Percentiles rank a stretch among this genome's conserved stretches.
Conservation (phyloP, 1,139 yeast species). For the Lodderomyces elongisporus region DNA sequence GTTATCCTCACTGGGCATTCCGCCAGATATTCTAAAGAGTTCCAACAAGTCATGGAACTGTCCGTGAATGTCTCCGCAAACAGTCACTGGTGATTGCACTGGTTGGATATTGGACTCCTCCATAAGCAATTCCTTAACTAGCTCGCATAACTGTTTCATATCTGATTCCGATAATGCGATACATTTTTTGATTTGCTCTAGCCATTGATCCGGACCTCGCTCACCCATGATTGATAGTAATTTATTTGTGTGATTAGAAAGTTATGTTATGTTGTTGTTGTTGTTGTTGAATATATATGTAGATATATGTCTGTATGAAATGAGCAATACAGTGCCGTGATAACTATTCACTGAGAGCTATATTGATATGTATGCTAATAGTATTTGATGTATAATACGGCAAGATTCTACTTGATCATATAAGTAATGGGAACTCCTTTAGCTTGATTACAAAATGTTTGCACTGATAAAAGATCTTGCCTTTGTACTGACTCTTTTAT, state of each 20-base stretch:
- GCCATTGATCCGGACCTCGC: slow-evolving; percentile 94
- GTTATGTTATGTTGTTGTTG: too few species aligned
- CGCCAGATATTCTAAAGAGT: slow-evolving; percentile 86
- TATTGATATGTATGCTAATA: too few species aligned
- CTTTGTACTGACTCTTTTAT: too few species aligned
- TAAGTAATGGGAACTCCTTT: too few species aligned
- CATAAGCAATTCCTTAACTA: slow-evolving; percentile 76
- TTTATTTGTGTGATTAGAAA: too few species aligned
- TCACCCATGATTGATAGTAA: slow-evolving; percentile 54
- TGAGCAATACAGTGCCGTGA: too few species aligned
- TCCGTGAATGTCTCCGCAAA: slow-evolving; percentile 98
- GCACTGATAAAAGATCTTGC: too few species aligned
- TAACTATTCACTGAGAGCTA: too few species aligned
- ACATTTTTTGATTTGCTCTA: slow-evolving; percentile 88
- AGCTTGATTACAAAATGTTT: too few species aligned
- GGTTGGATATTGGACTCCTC: slow-evolving; percentile 91
- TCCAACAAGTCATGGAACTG: slow-evolving; percentile 94
- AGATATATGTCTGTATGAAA: background rate
- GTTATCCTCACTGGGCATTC: slow-evolving; percentile 60
- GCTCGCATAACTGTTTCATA: slow-evolving; percentile 94
- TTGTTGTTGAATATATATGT: background rate
- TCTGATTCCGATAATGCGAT: slow-evolving; percentile 85
- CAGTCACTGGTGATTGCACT: slow-evolving; percentile 95
- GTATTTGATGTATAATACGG: too few species aligned
- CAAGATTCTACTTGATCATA: too few species aligned